Conservation (phyloP, 495 filamentous ascomycete species). For the Neurospora sp. region DNA sequence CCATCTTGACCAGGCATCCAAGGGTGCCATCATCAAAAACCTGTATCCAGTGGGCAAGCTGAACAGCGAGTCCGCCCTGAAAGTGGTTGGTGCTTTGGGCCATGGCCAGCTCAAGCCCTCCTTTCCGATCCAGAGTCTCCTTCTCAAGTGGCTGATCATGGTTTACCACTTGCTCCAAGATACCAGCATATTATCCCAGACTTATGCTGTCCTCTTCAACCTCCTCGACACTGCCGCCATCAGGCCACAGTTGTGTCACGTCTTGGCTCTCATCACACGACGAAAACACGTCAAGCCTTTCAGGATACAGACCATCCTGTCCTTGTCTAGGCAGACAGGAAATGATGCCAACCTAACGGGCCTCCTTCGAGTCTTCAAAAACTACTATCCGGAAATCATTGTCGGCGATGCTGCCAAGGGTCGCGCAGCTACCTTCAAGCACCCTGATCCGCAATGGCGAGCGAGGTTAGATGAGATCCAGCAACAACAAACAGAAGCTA, state of each 20-base stretch:
- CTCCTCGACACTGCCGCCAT: conserved; percentile 71
- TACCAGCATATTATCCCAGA: conserved; percentile 49
- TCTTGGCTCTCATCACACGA: conserved; percentile 73
- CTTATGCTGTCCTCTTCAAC: conserved; percentile 75
- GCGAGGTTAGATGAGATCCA: conserved; percentile 57
- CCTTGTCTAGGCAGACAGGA: conserved; percentile 48
- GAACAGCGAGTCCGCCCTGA: conserved; percentile 49
- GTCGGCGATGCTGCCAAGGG: conserved; percentile 52
- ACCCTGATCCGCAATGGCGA: conserved; percentile 72
- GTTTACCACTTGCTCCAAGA: conserved; percentile 66
- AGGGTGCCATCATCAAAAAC: conserved; percentile 56
- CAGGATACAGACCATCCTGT: conserved; percentile 67
- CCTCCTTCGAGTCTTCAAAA: conserved; percentile 77
- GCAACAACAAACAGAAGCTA: conserved; percentile 41
- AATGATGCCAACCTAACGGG: conserved; percentile 67
- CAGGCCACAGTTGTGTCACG: conserved; percentile 59
- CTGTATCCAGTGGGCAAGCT: conserved; percentile 64
- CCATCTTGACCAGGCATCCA: conserved; percentile 65
- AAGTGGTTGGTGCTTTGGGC: conserved; percentile 63
- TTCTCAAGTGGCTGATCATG: conserved; percentile 75
- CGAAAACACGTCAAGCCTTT: conserved; percentile 84
- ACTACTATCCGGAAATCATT: conserved; percentile 84
- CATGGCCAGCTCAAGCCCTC: conserved; percentile 70
- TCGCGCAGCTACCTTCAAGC: conserved; percentile 49
- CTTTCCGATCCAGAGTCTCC: conserved; percentile 52